These are phyloP conservation scores for Alternaria triticimaculans DNA, from an alignment of 2,329 filamentous ascomycete species.

Conservation along the genomic window DNA sequence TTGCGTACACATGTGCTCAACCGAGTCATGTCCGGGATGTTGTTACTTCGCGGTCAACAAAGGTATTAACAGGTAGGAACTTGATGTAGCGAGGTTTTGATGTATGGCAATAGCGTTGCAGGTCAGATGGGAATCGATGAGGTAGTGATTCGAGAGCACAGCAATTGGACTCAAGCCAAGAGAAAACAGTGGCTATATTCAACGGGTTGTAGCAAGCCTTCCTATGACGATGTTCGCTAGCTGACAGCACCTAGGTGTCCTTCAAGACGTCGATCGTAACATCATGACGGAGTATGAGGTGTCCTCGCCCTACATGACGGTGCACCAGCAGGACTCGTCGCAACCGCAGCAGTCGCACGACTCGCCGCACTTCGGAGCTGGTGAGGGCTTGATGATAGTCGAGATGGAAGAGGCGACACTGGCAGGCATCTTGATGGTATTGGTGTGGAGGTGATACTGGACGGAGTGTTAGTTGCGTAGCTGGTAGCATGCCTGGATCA, in stretches of 20 bases:
- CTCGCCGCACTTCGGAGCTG: constrained; percentile 44
- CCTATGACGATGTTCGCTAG: not conserved
- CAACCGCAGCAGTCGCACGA: constrained; percentile 49
- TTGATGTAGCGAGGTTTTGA: not conserved
- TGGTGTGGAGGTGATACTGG: not conserved
- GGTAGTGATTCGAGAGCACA: not conserved
- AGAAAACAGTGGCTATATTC: not conserved
- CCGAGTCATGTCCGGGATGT: not conserved
- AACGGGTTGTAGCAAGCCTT: not conserved
- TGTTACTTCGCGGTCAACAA: not conserved
- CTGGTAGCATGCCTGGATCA: not conserved
- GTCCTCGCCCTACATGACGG: constrained; percentile 8
- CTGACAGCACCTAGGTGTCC: not conserved
- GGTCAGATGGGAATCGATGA: not conserved
- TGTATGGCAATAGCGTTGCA: not conserved
- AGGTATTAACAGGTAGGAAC: not conserved
- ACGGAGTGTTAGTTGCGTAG: not conserved
- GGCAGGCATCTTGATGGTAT: constrained; percentile 39
- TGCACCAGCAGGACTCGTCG: constrained; percentile 42
- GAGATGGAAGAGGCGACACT: constrained; percentile 43
- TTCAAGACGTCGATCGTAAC: not conserved
- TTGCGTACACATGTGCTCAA: constrained; percentile 9
- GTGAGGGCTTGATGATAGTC: constrained; percentile 48
- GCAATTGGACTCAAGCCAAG: not conserved
- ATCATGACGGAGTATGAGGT: not conserved